A percentile compares a stretch with the other conserved stretches of the same genome.
Evolutionary conservation across 2,329 filamentous ascomycete genomes (phyloP).

Genomic region (Penicillium sp.): DNA sequence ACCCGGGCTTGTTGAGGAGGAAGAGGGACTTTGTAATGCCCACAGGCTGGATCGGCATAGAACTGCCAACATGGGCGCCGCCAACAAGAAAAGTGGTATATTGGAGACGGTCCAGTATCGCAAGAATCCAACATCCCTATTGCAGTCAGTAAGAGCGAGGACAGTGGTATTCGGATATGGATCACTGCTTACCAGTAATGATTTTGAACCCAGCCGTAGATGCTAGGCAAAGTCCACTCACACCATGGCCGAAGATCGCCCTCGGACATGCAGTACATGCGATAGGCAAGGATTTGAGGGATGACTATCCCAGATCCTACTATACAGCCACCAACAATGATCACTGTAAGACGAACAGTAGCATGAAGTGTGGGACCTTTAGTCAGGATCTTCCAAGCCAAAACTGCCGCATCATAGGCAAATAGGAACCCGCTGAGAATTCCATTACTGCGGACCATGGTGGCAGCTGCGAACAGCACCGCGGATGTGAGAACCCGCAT

Average conservation of each 20-base stretch:
- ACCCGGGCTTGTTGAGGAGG: slow-evolving; percentile 20
- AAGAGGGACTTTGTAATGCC: slow-evolving; percentile 38
- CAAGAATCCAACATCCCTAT: slow-evolving; percentile 82
- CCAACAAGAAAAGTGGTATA: slow-evolving; percentile 80
- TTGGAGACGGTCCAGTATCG: slow-evolving; percentile 88
- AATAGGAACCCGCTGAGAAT: slow-evolving; percentile 77
- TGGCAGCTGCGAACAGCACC: slow-evolving; percentile 67
- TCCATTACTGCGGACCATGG: slow-evolving; percentile 78
- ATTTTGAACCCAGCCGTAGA: slow-evolving; percentile 85
- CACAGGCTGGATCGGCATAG: slow-evolving; percentile 60
- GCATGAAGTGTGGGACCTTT: slow-evolving; percentile 37
- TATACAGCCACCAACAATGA: slow-evolving; percentile 64
- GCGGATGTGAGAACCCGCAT: slow-evolving; percentile 61
- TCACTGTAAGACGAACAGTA: slow-evolving; percentile 54
- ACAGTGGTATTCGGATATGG: not conserved
- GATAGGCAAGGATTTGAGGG: slow-evolving; percentile 75
- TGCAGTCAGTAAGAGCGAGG: not conserved
- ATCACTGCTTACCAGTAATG: slow-evolving; percentile 73
- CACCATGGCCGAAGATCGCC: slow-evolving; percentile 68
- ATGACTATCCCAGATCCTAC: slow-evolving; percentile 65
- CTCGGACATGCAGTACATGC: slow-evolving; percentile 59
- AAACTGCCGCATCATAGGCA: slow-evolving; percentile 56
- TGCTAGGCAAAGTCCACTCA: slow-evolving; percentile 67
- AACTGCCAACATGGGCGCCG: slow-evolving; percentile 70
- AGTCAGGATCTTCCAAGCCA: slow-evolving; percentile 43